These are phyloP conservation scores for Glycine latifolia DNA, from an alignment of 306 rosid species.

Conservation along the genomic window DNA sequence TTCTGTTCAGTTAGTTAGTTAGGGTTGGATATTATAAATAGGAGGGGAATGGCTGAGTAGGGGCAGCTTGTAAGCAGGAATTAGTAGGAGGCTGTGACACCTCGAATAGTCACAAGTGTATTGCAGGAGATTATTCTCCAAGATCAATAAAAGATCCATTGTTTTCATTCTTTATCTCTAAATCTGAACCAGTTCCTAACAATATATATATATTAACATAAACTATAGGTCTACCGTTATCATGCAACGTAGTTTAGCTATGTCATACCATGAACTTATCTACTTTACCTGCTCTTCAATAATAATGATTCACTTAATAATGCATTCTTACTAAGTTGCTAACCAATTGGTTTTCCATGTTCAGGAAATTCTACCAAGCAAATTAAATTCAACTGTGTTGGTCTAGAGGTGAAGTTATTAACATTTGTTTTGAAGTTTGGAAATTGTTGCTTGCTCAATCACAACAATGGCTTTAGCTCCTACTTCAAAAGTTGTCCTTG, in stretches of 20 bases:
- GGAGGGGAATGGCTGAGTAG: no score
- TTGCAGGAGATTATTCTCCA: no score
- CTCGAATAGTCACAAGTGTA: no score
- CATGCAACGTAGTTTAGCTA: background rate
- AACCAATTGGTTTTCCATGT: background rate
- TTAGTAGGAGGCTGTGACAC: no score
- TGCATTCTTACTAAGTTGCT: background rate
- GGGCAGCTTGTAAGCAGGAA: no score
- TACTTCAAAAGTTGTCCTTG: conserved; percentile 70
- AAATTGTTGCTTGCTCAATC: conserved; percentile 34
- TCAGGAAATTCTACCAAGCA: conserved; percentile 5
- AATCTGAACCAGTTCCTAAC: no score
- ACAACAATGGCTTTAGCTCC: conserved; percentile 72
- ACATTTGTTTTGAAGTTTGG: conserved; percentile 4
- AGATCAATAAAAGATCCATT: no score
- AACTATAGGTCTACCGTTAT: background rate
- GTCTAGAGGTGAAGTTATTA: background rate
- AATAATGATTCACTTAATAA: background rate
- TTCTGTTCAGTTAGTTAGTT: no score
- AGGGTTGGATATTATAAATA: no score
- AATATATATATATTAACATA: background rate
- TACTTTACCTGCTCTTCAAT: background rate
- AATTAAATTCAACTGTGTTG: background rate
- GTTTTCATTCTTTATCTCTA: no score
- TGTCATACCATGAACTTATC: background rate